Conservation (phyloP, 441 rosid species). For the Eutrema salsugineum region DNA sequence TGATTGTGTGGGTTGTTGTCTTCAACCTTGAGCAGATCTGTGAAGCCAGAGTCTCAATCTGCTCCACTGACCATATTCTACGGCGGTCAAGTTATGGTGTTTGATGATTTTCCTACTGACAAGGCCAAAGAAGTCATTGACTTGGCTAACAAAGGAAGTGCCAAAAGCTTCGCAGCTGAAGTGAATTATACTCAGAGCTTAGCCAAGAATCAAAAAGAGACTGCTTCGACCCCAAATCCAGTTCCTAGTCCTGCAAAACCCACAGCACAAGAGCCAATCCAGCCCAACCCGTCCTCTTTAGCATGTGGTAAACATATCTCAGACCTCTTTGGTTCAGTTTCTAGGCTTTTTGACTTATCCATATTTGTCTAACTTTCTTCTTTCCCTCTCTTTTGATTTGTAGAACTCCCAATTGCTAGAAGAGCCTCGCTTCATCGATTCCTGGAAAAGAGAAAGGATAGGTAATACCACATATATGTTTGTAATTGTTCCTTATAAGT, state of each 20-base stretch:
- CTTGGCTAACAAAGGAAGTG: slow-evolving; percentile 51
- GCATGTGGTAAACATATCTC: slow-evolving; percentile 40
- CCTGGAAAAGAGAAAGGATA: slow-evolving; percentile 79
- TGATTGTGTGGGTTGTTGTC: slow-evolving; percentile 4
- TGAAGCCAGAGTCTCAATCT: slow-evolving; percentile 35
- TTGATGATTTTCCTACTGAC: slow-evolving; percentile 59
- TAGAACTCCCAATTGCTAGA: slow-evolving; percentile 89
- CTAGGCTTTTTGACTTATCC: neutral
- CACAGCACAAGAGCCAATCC: slow-evolving; percentile 31
- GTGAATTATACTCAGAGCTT: slow-evolving; percentile 20
- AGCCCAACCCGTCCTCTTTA: slow-evolving; percentile 33
- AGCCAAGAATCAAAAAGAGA: slow-evolving; percentile 32
- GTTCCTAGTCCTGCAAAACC: slow-evolving; percentile 31
- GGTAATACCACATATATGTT: too few relatives aligned
- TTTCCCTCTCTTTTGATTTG: neutral
- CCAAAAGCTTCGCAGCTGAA: slow-evolving; percentile 22
- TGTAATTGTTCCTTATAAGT: neutral
- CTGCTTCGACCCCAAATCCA: slow-evolving; percentile 28
- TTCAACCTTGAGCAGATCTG: slow-evolving; percentile 21
- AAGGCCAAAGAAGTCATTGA: slow-evolving; percentile 71
- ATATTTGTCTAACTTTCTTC: neutral
- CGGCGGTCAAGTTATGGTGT: slow-evolving; percentile 66
- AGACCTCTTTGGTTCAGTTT: neutral
- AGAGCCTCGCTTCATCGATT: slow-evolving; percentile 84
- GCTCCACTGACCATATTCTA: slow-evolving; percentile 82